Base-by-base conservation (phyloP, 495 filamentous ascomycete species). In the Melanomma pulvis-pyrius region DNA sequence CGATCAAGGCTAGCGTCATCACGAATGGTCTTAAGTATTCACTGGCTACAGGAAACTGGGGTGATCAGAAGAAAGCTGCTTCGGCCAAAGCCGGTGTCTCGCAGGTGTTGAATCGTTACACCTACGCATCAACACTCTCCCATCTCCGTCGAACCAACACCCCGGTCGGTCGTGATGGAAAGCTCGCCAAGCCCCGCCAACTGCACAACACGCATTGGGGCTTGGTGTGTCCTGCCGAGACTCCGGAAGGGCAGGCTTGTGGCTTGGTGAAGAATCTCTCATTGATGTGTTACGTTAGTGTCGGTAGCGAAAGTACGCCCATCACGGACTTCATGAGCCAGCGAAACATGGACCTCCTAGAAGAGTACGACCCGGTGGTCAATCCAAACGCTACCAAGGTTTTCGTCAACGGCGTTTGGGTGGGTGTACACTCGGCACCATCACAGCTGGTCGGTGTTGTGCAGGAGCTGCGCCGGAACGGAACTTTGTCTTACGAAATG, bases 151-250 rank as follows among this genome's bases (percentile, higher is more conserved):
- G 94, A 65, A 99, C 96, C 13, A 98, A 99, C 76, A 98, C 96
- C 0, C 94, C 96, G 0, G 96, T 99, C 70, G 94, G 96, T 29
- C 87, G 96, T 75, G 96, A 98, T 75, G 96, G 94, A 61, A 99
- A 99, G 78, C 92, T 99, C 67, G 96, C 96, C 44, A 98, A 98
- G 76, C 94, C 94, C 2, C 90, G 94, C 53, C 96, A 98, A 77
- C 86, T 99, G 50, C 94, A 99, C 80, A 98, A 98, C 76, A 97
- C 94, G 0, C 94, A 99, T 75, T 99, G 96, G 96, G 94, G 94
- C 56, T 79, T 98, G 65, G 93, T 99, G 6, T 99, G 94, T 76
- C 94, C 94, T 24, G 94, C 94, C 25, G 94, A 99, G 73, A 99
- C 94, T 17, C 94, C 94, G 8, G 94, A 99, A 85, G 94, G 94